Conservation (phyloP, 371 early-diverging fungal species). For the Zychaea mexicana region DNA sequence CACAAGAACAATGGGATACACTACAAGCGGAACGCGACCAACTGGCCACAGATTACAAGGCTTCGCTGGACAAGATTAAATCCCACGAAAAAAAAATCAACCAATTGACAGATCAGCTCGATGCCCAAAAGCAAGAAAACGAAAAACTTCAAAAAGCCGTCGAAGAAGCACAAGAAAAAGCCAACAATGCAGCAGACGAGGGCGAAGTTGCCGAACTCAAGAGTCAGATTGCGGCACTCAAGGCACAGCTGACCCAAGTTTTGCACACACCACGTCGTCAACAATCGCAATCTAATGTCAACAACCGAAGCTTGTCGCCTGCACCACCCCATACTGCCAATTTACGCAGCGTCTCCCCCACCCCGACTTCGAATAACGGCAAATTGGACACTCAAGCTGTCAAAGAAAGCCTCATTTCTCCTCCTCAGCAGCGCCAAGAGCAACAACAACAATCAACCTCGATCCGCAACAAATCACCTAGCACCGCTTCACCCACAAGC, state of each 20-base stretch:
- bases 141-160: constrained; percentile 56
- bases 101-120: constrained; percentile 59
- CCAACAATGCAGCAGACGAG: constrained; percentile 37
- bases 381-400: constrained; percentile 24
- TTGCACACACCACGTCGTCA: constrained; percentile 41
- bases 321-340: constrained; percentile 23
- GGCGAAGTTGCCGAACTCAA: constrained; percentile 47
- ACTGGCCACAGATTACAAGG: constrained; percentile 47
- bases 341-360: constrained; percentile 35
- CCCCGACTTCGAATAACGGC: constrained; percentile 23
- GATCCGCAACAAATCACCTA: constrained; percentile 14
- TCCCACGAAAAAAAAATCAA: constrained; percentile 68
- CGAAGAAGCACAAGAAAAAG: constrained; percentile 39
- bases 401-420: constrained; percentile 13
- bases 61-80: constrained; percentile 56
- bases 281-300: constrained; percentile 12
- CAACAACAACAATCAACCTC: background rate
- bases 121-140: constrained; percentile 68
- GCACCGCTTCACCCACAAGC: constrained; percentile 12
- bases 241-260: constrained; percentile 49
- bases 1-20: constrained; percentile 59
- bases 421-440: background rate
- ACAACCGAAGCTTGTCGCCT: constrained; percentile 36
- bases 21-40: constrained; percentile 54
- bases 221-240: constrained; percentile 50